These are phyloP conservation scores for Metarhizium sp. DNA, from an alignment of 2,329 filamentous ascomycete genomes.

Conservation along the genomic window DNA sequence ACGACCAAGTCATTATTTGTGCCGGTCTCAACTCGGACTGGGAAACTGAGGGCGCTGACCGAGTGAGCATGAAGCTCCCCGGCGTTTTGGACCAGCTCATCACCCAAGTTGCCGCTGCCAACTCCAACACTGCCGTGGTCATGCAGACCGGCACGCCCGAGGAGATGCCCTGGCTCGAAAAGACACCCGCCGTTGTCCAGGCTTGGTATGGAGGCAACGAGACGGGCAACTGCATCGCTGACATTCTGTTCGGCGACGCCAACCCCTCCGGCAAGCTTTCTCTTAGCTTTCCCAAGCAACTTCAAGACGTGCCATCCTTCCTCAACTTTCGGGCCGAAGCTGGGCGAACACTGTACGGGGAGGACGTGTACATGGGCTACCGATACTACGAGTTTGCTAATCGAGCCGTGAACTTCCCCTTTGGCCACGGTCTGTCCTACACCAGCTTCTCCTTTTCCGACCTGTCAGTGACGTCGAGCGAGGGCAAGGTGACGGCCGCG, in stretches of 20 bases:
- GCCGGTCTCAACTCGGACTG: conserved; percentile 72
- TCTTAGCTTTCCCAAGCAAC: conserved; percentile 57
- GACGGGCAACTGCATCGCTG: conserved; percentile 70
- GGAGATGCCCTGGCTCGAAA: conserved; percentile 57
- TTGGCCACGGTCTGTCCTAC: conserved; percentile 73
- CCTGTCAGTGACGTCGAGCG: conserved; percentile 28
- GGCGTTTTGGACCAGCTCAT: conserved; percentile 63
- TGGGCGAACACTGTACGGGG: conserved; percentile 64
- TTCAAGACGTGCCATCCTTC: conserved; percentile 66
- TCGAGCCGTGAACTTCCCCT: conserved; percentile 59
- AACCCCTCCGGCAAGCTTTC: conserved; percentile 71
- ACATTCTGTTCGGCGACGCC: conserved; percentile 63
- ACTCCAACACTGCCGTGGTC: conserved; percentile 62
- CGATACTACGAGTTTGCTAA: conserved; percentile 68
- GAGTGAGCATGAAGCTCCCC: conserved; percentile 70
- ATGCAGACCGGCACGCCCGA: conserved; percentile 72
- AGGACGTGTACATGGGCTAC: conserved; percentile 76
- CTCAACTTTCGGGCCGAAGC: conserved; percentile 66
- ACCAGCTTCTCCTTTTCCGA: conserved; percentile 54
- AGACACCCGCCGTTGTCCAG: conserved; percentile 54
- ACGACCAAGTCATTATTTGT: conserved; percentile 70
- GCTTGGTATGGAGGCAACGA: conserved; percentile 88
- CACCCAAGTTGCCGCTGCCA: conserved; percentile 52
- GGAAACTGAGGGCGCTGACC: conserved; percentile 72
- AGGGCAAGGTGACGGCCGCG: conserved; percentile 38